These are phyloP conservation scores for Alternaria incomplexa DNA, from an alignment of 2,329 filamentous ascomycete species.

Conservation along the genomic window DNA sequence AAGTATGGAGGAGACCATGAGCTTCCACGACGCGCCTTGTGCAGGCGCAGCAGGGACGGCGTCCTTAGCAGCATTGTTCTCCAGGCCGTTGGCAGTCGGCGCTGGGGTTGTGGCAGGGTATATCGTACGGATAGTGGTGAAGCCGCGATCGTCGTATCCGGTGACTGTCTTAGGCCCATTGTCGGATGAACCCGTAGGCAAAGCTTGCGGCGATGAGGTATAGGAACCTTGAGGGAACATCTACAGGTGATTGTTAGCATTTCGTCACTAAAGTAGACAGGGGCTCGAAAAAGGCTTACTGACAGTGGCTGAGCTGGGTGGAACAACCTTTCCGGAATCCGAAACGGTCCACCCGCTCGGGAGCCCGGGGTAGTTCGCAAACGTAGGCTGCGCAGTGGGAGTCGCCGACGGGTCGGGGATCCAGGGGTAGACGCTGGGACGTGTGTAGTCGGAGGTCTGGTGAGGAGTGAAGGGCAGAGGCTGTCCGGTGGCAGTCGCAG, in stretches of 20 bases:
- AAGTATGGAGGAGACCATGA: slow-evolving; percentile 1
- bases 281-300: slow-evolving; percentile 58
- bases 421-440: slow-evolving; percentile 63
- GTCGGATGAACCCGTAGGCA: slow-evolving; percentile 36
- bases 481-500: slow-evolving; percentile 66
- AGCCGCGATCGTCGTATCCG: slow-evolving; percentile 57
- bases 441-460: slow-evolving; percentile 59
- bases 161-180: slow-evolving; percentile 46
- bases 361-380: slow-evolving; percentile 62
- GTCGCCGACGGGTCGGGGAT: slow-evolving; percentile 62
- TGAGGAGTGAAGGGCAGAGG: slow-evolving; percentile 72
- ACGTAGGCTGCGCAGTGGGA: slow-evolving; percentile 54
- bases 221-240: slow-evolving; percentile 59
- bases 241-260: slow-evolving; percentile 44
- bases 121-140: slow-evolving; percentile 54
- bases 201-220: slow-evolving; percentile 58
- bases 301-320: slow-evolving; percentile 70
- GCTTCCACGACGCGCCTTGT: background rate
- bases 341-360: slow-evolving; percentile 84
- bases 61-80: slow-evolving; percentile 16
- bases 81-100: background rate
- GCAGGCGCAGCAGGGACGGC: slow-evolving; percentile 13
- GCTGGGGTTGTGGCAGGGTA: slow-evolving; percentile 19
- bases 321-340: slow-evolving; percentile 77
- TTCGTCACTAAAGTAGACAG: background rate